Evolutionary conservation across 2,329 filamentous ascomycete species (phyloP).

Genomic region (Chaetomium strumarium): DNA sequence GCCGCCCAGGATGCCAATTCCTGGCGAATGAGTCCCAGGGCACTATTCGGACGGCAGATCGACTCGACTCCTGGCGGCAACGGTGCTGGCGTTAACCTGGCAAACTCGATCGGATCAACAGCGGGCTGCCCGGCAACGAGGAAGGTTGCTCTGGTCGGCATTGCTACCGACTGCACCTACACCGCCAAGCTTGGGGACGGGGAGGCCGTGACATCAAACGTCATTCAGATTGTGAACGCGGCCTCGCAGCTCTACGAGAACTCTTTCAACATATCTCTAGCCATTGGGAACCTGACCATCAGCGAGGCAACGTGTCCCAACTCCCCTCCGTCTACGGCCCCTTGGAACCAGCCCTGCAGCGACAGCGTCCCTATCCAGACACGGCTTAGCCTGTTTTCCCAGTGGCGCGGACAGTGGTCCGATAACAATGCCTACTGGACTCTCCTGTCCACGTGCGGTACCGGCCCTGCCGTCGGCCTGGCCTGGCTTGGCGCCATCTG

Average conservation of each 20-base stretch:
- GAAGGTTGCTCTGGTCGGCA: constrained; percentile 83
- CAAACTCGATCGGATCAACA: constrained; percentile 71
- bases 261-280: constrained; percentile 91
- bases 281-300: constrained; percentile 78
- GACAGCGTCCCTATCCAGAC: constrained; percentile 59
- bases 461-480: constrained; percentile 78
- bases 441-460: constrained; percentile 74
- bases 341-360: constrained; percentile 79
- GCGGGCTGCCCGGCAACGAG: constrained; percentile 83
- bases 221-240: constrained; percentile 78
- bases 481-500: constrained; percentile 93
- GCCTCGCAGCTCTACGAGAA: constrained; percentile 84
- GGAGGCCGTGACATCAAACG: constrained; percentile 60
- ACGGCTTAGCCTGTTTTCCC: constrained; percentile 80
- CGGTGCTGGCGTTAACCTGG: constrained; percentile 72
- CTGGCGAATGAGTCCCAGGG: constrained; percentile 55
- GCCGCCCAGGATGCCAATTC: constrained; percentile 34
- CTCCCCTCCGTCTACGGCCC: constrained; percentile 57
- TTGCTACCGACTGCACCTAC: constrained; percentile 92
- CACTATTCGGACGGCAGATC: constrained; percentile 71
- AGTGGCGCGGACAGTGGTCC: constrained; percentile 71
- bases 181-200: constrained; percentile 63
- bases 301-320: constrained; percentile 70
- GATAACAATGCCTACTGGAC: constrained; percentile 94
- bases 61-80: constrained; percentile 64